phyloP scores from a whole-genome alignment of 106 monocot species.

The Xerophyta viscosa region DNA sequence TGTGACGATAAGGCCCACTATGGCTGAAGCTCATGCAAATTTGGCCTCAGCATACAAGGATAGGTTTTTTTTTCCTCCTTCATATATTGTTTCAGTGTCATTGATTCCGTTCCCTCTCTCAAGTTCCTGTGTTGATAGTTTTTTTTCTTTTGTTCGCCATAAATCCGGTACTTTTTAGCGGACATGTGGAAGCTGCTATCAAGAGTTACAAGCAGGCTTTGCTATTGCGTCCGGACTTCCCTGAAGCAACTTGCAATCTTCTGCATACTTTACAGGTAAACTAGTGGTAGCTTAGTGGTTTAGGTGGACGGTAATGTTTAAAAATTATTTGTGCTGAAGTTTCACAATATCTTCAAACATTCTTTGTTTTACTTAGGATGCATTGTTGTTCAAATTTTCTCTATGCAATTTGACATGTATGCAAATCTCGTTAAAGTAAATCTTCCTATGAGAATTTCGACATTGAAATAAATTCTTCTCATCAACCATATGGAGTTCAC shows the following conservation, averaged over 20 bases:
- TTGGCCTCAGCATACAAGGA: slow-evolving; percentile 97
- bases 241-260: slow-evolving; percentile 95
- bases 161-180: slow-evolving; percentile 34
- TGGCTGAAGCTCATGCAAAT: slow-evolving; percentile 99
- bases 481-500: no score
- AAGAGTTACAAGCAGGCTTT: slow-evolving; percentile 85
- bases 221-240: slow-evolving; percentile 74
- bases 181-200: slow-evolving; percentile 81
- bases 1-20: slow-evolving; percentile 71
- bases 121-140: background rate
- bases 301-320: no score
- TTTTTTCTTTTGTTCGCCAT: slow-evolving; percentile 4
- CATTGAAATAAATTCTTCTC: no score
- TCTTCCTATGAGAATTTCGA: no score
- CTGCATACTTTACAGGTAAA: slow-evolving; percentile 90
- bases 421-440: no score
- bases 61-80: slow-evolving; percentile 25
- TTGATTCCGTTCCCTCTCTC: background rate
- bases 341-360: no score
- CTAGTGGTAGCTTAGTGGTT: no score
- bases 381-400: no score
- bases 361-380: no score
- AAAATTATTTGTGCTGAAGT: no score
- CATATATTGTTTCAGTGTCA: slow-evolving; percentile 1
- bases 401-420: no score